A percentile compares a stretch with the other conserved stretches of the same genome.
Evolutionary conservation across 441 rosid genomes (phyloP).

Genomic region (Croton laevigatus): DNA sequence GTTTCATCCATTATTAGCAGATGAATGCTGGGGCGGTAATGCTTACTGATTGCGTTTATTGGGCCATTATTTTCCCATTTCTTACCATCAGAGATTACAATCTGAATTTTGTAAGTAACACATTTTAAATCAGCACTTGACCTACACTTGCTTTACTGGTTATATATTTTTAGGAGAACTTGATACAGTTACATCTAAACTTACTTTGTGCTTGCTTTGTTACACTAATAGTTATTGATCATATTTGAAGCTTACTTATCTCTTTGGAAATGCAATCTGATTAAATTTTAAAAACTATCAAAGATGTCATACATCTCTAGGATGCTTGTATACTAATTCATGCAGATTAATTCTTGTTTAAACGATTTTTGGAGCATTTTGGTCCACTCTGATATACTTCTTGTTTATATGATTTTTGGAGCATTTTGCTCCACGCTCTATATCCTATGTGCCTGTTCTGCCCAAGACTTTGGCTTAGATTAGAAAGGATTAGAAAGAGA

Average conservation of each 20-base stretch:
- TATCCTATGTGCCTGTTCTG: not conserved
- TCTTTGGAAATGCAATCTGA: not conserved
- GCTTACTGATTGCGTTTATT: slow-evolving; percentile 83
- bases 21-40: slow-evolving; percentile 87
- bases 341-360: not conserved
- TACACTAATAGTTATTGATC: not conserved
- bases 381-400: too few species aligned
- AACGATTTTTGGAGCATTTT: not conserved
- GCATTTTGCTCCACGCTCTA: not conserved
- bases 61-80: slow-evolving; percentile 88
- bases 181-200: not conserved
- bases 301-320: not conserved
- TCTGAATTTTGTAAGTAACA: slow-evolving; percentile 60
- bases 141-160: not conserved
- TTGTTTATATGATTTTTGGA: not conserved
- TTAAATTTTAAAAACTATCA: not conserved
- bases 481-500: not conserved
- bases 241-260: not conserved
- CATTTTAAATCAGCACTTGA: slow-evolving; percentile 8
- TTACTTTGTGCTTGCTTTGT: slow-evolving; percentile 5
- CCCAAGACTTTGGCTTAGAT: not conserved
- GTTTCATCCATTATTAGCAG: slow-evolving; percentile 40
- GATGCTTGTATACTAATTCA: not conserved
- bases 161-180: not conserved
- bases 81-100: slow-evolving; percentile 66